Evolutionary conservation across 345 rosid species (phyloP).

Genomic region (Eucalyptus victrix): DNA sequence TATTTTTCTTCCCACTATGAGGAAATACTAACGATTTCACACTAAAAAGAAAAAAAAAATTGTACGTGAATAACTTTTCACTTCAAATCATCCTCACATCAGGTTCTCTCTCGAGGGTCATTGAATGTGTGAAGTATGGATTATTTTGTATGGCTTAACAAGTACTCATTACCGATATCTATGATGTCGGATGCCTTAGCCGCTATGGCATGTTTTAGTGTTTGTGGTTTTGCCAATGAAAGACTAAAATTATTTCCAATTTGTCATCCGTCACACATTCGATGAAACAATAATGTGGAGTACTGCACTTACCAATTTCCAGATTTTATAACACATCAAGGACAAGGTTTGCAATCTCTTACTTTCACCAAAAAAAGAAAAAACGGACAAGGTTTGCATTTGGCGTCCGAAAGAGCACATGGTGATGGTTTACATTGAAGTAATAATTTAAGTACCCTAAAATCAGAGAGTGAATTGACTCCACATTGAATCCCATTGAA

Average conservation of each 20-base stretch:
- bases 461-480: too few relatives aligned
- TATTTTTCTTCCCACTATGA: too few relatives aligned
- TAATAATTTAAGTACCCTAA: neutral
- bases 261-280: neutral
- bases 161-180: neutral
- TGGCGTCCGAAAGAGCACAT: neutral
- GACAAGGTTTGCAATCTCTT: too few relatives aligned
- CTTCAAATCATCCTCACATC: too few relatives aligned
- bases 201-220: neutral
- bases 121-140: too few relatives aligned
- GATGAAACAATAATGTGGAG: neutral
- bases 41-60: too few relatives aligned
- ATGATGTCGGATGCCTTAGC: neutral
- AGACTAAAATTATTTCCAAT: neutral
- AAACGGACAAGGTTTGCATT: neutral
- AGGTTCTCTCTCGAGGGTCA: too few relatives aligned
- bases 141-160: neutral
- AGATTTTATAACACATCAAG: neutral
- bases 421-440: neutral
- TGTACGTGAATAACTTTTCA: accelerated
- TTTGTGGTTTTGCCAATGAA: neutral
- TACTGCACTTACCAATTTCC: too few relatives aligned
- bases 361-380: too few relatives aligned
- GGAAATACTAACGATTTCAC: too few relatives aligned
- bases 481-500: neutral